These are phyloP conservation scores for Graphilbum sp. DNA, from an alignment of 2,329 filamentous ascomycete genomes.

Conservation along the genomic window DNA sequence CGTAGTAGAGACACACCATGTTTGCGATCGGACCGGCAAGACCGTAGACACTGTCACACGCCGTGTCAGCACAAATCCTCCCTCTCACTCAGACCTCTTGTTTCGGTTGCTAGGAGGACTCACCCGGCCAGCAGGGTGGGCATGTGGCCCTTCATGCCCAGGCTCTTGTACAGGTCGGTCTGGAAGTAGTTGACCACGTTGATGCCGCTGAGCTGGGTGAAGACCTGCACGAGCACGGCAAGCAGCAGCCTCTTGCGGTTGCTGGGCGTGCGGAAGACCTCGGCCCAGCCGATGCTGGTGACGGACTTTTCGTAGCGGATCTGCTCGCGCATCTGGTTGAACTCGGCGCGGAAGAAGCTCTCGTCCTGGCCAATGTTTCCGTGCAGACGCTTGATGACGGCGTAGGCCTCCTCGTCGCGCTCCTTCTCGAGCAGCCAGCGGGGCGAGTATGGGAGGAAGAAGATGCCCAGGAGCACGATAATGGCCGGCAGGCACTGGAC, in stretches of 20 bases:
- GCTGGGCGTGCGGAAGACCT: constrained; percentile 1
- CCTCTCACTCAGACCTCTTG: too few species aligned
- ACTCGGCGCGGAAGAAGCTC: constrained; percentile 3
- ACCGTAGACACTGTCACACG: background rate
- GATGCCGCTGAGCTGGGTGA: background rate
- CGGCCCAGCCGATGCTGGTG: background rate
- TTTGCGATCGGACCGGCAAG: background rate
- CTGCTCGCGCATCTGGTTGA: constrained; percentile 11
- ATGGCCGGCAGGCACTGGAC: constrained; percentile 23
- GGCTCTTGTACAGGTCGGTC: background rate
- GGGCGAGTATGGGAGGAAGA: constrained; percentile 2
- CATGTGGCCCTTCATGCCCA: background rate
- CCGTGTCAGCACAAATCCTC: too few species aligned
- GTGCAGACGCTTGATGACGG: constrained; percentile 13
- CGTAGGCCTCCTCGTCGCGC: constrained; percentile 20
- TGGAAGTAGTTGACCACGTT: background rate
- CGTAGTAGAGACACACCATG: too few species aligned
- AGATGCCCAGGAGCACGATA: constrained; percentile 13
- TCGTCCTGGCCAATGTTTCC: background rate
- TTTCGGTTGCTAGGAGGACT: too few species aligned
- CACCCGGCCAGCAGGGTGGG: background rate
- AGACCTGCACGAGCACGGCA: constrained; percentile 1
- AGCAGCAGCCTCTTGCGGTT: constrained; percentile 6
- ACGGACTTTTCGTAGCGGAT: constrained; percentile 17
- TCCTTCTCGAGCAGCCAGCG: constrained; percentile 5